phyloP scores from a whole-genome alignment of 768 basidiomycete species.

The Leccinum subgranulosum region DNA sequence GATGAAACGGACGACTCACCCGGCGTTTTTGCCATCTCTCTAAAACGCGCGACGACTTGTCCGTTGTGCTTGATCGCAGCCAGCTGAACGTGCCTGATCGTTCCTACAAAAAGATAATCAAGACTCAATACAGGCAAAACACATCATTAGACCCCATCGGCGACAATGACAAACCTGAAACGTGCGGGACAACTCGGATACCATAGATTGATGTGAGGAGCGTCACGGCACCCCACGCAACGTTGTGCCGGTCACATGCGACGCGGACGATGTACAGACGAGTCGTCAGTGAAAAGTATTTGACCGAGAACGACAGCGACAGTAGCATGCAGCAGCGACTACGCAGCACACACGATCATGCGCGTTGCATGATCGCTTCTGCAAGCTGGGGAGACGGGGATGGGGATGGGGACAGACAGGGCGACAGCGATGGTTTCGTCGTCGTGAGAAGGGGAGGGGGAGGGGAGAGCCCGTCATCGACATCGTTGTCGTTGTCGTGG shows the following conservation, averaged over 20 bases:
- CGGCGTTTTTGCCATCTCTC: slow-evolving; percentile 50
- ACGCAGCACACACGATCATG: no score
- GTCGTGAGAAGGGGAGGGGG: no score
- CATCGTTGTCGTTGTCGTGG: no score
- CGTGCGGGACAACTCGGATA: slow-evolving; percentile 58
- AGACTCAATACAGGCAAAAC: no score
- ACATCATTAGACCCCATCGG: neutral
- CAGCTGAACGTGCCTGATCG: slow-evolving; percentile 83
- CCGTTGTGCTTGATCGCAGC: slow-evolving; percentile 76
- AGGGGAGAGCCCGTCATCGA: no score
- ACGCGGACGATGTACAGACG: slow-evolving; percentile 85
- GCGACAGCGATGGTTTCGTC: no score
- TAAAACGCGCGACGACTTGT: slow-evolving; percentile 63
- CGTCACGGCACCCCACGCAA: slow-evolving; percentile 81
- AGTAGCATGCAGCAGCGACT: no score
- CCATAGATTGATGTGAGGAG: slow-evolving; percentile 46
- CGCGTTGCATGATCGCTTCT: no score
- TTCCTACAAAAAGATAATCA: slow-evolving; percentile 47
- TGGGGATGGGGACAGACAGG: no score
- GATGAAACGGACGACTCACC: slow-evolving; percentile 34
- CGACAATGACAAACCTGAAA: slow-evolving; percentile 61
- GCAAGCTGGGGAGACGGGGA: no score
- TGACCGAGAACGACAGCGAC: slow-evolving; percentile 41
- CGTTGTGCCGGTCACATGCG: slow-evolving; percentile 72
- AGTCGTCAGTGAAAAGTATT: slow-evolving; percentile 84